A percentile compares a stretch with the other conserved stretches of the same genome.
Evolutionary conservation across 139 green algal species (phyloP).

Genomic region (Marvania coccoides): DNA sequence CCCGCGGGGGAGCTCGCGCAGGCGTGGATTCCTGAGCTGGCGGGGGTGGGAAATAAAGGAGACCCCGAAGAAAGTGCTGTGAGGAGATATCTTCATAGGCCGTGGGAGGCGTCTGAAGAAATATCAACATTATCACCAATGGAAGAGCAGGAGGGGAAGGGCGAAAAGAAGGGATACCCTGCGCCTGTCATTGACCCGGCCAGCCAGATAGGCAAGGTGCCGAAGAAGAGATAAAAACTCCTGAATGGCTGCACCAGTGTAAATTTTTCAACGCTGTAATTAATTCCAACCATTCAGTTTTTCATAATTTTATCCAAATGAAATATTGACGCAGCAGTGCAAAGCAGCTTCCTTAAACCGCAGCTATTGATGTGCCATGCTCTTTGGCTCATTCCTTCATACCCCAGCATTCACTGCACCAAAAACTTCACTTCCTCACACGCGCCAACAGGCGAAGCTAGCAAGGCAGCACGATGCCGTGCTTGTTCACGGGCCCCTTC

Average conservation of each 20-base stretch:
- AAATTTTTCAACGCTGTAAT: too few species aligned
- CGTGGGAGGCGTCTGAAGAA: constrained; percentile 23
- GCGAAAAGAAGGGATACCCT: not conserved
- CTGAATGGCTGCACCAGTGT: too few species aligned
- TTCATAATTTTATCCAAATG: not conserved
- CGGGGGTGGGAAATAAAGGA: constrained; percentile 7
- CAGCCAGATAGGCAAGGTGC: constrained; percentile 13
- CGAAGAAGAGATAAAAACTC: not conserved
- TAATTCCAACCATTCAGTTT: too few species aligned
- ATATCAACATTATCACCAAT: too few species aligned
- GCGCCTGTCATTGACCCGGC: constrained; percentile 3
- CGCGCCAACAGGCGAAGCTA: too few species aligned
- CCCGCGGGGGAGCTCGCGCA: constrained; percentile 22
- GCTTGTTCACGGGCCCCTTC: not conserved
- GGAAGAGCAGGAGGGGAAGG: not conserved
- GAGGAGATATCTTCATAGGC: too few species aligned
- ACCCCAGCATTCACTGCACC: too few species aligned
- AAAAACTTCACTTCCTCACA: too few species aligned
- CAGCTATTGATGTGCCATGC: constrained; percentile 2
- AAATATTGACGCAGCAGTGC: not conserved
- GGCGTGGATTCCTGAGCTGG: constrained; percentile 45
- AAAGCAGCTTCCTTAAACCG: not conserved
- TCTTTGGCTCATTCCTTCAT: too few species aligned
- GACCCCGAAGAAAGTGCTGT: too few species aligned
- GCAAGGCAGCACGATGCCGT: not conserved